Evolutionary conservation across 495 filamentous ascomycete genomes (phyloP).

Genomic region (Aspergillus bridgeri): DNA sequence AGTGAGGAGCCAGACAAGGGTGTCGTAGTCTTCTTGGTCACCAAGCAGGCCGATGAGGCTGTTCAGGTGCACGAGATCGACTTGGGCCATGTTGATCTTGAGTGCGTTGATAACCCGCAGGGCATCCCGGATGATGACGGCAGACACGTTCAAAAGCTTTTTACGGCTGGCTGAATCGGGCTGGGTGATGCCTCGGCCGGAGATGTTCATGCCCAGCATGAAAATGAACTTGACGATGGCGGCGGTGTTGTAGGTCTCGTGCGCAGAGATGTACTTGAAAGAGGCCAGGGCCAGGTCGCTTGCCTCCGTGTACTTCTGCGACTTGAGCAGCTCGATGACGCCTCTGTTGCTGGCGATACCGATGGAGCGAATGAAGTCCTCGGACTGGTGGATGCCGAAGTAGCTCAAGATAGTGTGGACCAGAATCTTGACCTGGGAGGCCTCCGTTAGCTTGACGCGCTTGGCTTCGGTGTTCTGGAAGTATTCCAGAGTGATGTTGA

Average conservation of each 20-base stretch:
- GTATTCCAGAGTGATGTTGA: constrained; percentile 25
- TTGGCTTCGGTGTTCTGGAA: constrained; percentile 33
- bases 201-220: constrained; percentile 19
- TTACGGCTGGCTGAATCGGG: constrained; percentile 11
- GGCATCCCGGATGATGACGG: constrained; percentile 16
- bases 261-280: constrained; percentile 24
- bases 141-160: constrained; percentile 17
- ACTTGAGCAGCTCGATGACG: constrained; percentile 25
- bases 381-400: constrained; percentile 32
- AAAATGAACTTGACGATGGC: constrained; percentile 21
- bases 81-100: constrained; percentile 26
- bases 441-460: constrained; percentile 26
- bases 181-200: constrained; percentile 11
- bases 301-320: constrained; percentile 28
- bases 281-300: constrained; percentile 32
- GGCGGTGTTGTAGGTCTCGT: constrained; percentile 16
- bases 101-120: constrained; percentile 14
- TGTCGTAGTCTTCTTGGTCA: constrained; percentile 36
- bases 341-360: constrained; percentile 34
- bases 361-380: constrained; percentile 36
- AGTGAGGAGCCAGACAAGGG: constrained; percentile 32
- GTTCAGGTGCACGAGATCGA: constrained; percentile 34
- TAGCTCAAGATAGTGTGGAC: constrained; percentile 28
- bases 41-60: constrained; percentile 34
- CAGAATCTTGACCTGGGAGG: constrained; percentile 28